A percentile compares a stretch with the other conserved stretches of the same genome.
phyloP scores from a whole-genome alignment of 208 protist species.

The Tritrichomonas musculus region DNA sequence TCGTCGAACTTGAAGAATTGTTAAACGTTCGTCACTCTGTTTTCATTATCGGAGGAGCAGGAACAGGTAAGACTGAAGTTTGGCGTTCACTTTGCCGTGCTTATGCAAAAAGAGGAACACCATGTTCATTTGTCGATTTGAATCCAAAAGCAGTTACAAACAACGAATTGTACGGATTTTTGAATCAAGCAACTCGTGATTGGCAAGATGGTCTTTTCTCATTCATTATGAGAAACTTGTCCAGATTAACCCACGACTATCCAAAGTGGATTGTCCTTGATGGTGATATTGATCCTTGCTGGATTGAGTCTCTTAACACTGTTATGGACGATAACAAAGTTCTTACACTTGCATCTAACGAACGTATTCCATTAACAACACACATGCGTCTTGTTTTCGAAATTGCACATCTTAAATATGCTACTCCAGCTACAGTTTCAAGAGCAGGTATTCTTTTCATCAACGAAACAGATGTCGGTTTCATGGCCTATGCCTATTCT shows the following conservation, averaged over 20 bases:
- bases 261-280: conserved; percentile 89
- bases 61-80: conserved; percentile 84
- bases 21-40: conserved; percentile 93
- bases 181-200: conserved; percentile 74
- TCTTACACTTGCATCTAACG: conserved; percentile 91
- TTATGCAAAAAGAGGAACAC: conserved; percentile 74
- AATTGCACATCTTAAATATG: conserved; percentile 85
- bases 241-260: conserved; percentile 60
- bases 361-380: conserved; percentile 89
- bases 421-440: conserved; percentile 56
- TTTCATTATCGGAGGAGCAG: conserved; percentile 89
- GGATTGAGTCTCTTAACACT: conserved; percentile 98
- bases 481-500: conserved; percentile 76
- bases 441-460: conserved; percentile 91
- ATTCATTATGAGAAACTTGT: conserved; percentile 84
- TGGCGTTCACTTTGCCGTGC: conserved; percentile 83
- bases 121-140: conserved; percentile 69
- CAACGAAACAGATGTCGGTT: conserved; percentile 90
- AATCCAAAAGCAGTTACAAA: conserved; percentile 95
- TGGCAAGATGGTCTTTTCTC: conserved; percentile 58
- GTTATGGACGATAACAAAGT: conserved; percentile 92
- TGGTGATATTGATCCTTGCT: conserved; percentile 92
- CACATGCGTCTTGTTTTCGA: conserved; percentile 96
- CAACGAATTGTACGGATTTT: conserved; percentile 94
- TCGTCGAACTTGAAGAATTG: conserved; percentile 93